A percentile compares a stretch with the other conserved stretches of the same genome.
These are phyloP conservation scores for Tricholoma sp. DNA, from an alignment of 768 basidiomycete genomes.

Conservation along the genomic window DNA sequence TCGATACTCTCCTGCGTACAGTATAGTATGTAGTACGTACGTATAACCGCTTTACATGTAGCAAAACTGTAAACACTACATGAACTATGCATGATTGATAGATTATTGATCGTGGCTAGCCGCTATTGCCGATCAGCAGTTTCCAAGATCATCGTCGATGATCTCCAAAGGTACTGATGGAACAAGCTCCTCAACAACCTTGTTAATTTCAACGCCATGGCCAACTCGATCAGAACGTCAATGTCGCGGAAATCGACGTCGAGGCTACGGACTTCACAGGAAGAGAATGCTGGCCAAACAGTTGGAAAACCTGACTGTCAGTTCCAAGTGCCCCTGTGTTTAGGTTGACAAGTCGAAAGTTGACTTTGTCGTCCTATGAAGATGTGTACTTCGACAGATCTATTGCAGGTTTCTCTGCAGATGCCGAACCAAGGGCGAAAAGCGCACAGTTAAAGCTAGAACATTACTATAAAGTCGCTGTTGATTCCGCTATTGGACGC, in stretches of 20 bases:
- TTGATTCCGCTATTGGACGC: conserved; percentile 91
- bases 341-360: background rate
- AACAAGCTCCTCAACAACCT: background rate
- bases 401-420: conserved; percentile 70
- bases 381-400: conserved; percentile 93
- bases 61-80: too few species aligned
- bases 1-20: background rate
- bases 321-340: conserved; percentile 5
- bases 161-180: too few species aligned
- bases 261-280: conserved; percentile 9
- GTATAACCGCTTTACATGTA: too few species aligned
- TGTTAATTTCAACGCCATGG: conserved; percentile 4
- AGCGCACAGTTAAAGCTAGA: conserved; percentile 93
- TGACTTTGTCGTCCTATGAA: conserved; percentile 21
- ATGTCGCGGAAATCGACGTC: conserved; percentile 10
- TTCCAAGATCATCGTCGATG: background rate
- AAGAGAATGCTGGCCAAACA: conserved; percentile 6
- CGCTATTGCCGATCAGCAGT: background rate
- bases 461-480: conserved; percentile 94
- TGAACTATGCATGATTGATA: too few species aligned
- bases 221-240: conserved; percentile 9
- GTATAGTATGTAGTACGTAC: background rate
- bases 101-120: background rate
- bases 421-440: conserved; percentile 79
- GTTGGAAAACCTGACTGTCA: conserved; percentile 30